These are phyloP conservation scores for Malus orientalis DNA, from an alignment of 306 rosid species.

Conservation along the genomic window DNA sequence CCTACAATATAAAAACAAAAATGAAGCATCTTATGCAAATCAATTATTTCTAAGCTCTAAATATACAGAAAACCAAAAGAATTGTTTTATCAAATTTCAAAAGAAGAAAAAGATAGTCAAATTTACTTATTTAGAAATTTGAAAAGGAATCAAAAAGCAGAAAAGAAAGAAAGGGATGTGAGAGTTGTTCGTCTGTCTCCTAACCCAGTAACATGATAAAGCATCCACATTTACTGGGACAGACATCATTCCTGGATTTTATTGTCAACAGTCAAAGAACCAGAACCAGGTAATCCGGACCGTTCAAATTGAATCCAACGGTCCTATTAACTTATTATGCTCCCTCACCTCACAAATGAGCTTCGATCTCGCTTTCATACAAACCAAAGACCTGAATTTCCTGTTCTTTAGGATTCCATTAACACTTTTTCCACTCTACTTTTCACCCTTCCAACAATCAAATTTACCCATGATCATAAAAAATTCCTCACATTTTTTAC, in stretches of 20 bases:
- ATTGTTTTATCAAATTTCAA: slow-evolving; percentile 6
- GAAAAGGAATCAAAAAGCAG: slow-evolving; percentile 11
- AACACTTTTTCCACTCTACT: slow-evolving; percentile 25
- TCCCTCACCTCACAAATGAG: no score
- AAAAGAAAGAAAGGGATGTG: slow-evolving; percentile 18
- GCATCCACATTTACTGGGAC: slow-evolving; percentile 28
- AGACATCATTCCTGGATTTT: no score
- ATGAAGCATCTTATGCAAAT: not conserved
- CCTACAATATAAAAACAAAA: not conserved
- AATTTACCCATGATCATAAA: not conserved
- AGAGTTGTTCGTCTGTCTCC: slow-evolving; percentile 62
- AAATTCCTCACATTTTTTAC: slow-evolving; percentile 6
- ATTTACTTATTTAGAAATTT: slow-evolving; percentile 21
- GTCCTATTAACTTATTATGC: no score
- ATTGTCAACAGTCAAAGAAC: no score
- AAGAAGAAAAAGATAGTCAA: slow-evolving; percentile 15
- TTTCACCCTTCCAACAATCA: slow-evolving; percentile 32
- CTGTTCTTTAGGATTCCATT: slow-evolving; percentile 3
- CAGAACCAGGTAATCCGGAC: no score
- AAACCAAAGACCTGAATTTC: no score
- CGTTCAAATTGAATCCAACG: no score
- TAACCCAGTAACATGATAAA: slow-evolving; percentile 34
- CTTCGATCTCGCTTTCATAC: no score
- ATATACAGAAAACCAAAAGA: slow-evolving; percentile 8
- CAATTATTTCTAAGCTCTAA: not conserved